A percentile compares a stretch with the other conserved stretches of the same genome.
phyloP scores from a whole-genome alignment of 495 filamentous ascomycete genomes.

The Penicillium roqueforti region DNA sequence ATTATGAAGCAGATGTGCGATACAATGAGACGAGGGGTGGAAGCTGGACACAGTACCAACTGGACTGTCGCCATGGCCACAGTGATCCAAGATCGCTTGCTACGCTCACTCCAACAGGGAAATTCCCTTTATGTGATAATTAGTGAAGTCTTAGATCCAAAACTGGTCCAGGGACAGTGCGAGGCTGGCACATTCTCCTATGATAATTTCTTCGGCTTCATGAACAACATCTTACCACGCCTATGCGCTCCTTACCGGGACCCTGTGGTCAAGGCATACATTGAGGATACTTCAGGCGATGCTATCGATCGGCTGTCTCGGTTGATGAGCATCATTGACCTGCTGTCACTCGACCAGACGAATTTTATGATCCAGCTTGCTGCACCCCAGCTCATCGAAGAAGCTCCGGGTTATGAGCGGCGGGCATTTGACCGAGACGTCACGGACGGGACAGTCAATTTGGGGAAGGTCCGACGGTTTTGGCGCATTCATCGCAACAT shows the following conservation, averaged over 20 bases:
- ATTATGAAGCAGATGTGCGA: constrained; percentile 64
- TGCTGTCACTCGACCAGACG: constrained; percentile 89
- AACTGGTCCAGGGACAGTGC: constrained; percentile 72
- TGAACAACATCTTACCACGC: constrained; percentile 82
- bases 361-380: constrained; percentile 85
- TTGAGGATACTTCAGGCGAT: constrained; percentile 69
- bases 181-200: constrained; percentile 84
- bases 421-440: constrained; percentile 69
- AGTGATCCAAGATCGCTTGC: constrained; percentile 75
- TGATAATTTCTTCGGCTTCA: constrained; percentile 86
- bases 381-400: constrained; percentile 75
- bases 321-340: constrained; percentile 80
- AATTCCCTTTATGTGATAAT: constrained; percentile 81
- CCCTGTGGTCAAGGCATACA: constrained; percentile 71
- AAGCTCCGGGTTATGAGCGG: constrained; percentile 77
- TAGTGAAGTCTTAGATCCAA: constrained; percentile 77
- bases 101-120: constrained; percentile 72
- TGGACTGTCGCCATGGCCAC: constrained; percentile 85
- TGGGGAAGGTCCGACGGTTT: constrained; percentile 60
- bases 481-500: constrained; percentile 68
- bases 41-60: constrained; percentile 61
- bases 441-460: constrained; percentile 54
- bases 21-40: constrained; percentile 70
- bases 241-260: constrained; percentile 92
- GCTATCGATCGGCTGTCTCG: constrained; percentile 80